phyloP scores from a whole-genome alignment of 1,284 basidiomycete species.

The Leccinum fallax region DNA sequence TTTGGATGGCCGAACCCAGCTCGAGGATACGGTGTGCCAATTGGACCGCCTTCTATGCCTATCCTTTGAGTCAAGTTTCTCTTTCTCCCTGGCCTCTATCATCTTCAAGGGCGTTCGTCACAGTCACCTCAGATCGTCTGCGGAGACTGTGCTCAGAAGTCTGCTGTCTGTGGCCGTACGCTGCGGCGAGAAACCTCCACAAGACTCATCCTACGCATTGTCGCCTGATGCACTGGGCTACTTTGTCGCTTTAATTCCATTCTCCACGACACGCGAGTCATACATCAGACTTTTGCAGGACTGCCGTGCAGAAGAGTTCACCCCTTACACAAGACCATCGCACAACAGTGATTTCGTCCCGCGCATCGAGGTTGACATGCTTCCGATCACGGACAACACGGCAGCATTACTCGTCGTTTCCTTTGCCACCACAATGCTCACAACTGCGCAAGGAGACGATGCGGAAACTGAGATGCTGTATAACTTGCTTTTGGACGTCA shows the following conservation, averaged over 20 bases:
- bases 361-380: constrained; percentile 55
- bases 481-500: constrained; percentile 76
- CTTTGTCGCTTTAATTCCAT: constrained; percentile 79
- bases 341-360: constrained; percentile 56
- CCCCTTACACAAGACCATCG: constrained; percentile 40
- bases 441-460: constrained; percentile 80
- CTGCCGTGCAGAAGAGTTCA: constrained; percentile 54
- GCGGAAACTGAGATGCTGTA: constrained; percentile 83
- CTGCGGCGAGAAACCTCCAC: constrained; percentile 42
- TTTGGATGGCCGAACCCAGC: constrained; percentile 61
- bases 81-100: constrained; percentile 79
- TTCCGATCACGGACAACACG: constrained; percentile 67
- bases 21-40: constrained; percentile 73
- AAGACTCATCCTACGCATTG: constrained; percentile 46
- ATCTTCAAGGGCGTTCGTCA: constrained; percentile 87
- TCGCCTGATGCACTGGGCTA: constrained; percentile 72
- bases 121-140: constrained; percentile 59
- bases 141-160: constrained; percentile 58
- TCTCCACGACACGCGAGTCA: constrained; percentile 56
- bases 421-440: constrained; percentile 76
- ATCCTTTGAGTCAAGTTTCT: constrained; percentile 80
- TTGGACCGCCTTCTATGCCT: constrained; percentile 75
- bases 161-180: constrained; percentile 60
- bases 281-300: constrained; percentile 66
- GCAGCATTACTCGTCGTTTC: constrained; percentile 76